A percentile compares a stretch with the other conserved stretches of the same genome.
Evolutionary conservation across 352 stramenopile species (phyloP).

Genomic region (Phytophthora fragariae): DNA sequence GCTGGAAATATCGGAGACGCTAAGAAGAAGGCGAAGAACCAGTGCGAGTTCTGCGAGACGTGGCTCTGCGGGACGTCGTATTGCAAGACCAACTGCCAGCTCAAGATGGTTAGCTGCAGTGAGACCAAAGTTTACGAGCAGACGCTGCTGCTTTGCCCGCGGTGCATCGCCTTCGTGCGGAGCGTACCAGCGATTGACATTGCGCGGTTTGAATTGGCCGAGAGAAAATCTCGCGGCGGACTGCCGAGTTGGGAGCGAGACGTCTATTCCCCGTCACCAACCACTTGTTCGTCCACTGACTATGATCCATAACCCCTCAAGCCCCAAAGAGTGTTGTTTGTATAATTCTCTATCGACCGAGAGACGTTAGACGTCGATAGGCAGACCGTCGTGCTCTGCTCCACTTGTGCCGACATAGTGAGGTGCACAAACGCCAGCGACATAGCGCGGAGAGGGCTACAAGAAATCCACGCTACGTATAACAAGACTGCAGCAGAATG

Average conservation of each 20-base stretch:
- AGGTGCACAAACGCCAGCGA: no score
- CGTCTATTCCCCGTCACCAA: constrained; percentile 11
- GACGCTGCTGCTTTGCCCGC: constrained; percentile 26
- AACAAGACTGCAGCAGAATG: no score
- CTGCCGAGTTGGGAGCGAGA: constrained; percentile 17
- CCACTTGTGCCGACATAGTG: no score
- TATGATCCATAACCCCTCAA: neutral
- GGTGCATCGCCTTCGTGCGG: constrained; percentile 27
- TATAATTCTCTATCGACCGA: constrained; percentile 10
- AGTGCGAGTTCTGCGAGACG: constrained; percentile 33
- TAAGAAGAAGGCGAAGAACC: neutral
- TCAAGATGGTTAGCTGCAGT: constrained; percentile 34
- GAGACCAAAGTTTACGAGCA: constrained; percentile 35
- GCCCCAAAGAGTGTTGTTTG: neutral
- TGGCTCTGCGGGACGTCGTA: constrained; percentile 25
- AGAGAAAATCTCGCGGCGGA: constrained; percentile 19
- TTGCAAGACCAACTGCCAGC: constrained; percentile 21
- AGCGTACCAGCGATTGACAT: constrained; percentile 22
- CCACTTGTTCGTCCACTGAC: neutral
- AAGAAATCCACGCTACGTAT: no score
- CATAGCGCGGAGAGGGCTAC: no score
- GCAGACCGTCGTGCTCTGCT: no score
- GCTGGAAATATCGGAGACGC: neutral
- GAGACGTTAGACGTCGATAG: no score
- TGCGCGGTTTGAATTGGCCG: constrained; percentile 10